Evolutionary conservation across 441 rosid genomes (phyloP), one percentile per base, ranked within the genome.

Genomic region (Mallotus repandus): DNA sequence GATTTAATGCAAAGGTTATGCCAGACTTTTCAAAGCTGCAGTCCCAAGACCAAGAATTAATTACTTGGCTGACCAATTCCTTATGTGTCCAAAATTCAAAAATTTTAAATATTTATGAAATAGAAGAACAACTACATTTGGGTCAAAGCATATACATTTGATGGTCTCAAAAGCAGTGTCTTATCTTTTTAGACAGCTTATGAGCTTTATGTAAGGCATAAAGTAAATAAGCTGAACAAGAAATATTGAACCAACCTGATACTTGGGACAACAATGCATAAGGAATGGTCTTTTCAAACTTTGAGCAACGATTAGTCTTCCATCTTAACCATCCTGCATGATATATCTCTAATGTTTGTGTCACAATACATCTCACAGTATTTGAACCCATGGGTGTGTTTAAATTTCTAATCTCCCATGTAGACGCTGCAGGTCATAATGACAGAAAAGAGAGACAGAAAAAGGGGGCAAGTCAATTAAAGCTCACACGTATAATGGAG

Each of bases 371-470:
- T 84, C 82, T 91, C 76, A 84, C 77, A 58, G 82, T 73, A 70
- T 77, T 87, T 58, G 94, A 82, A 80, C 94, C 96, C 87, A 78
- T 81, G 53, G 97, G 90, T 67, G 86, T 69, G 69, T 83, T 88
- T 76, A 96, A 76, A 80, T 78, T 81, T 81, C 89, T 87, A 63
- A 96, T 89, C 91, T 96, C 99, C 99, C 99, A 96, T 66, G 93
- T 87, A 66, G 98, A 94, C 73, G 99, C 99, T 96, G 78, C 76
- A 84, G 84, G 79, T 41, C 78, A 82, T 38, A 38, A 4, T 55
- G 73, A 60, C 50, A 66, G 19, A 70, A 76, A 41, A 64, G 41
- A 16, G 48, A 62, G 12, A 74, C 66, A 63, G 58, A 63, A 19
- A 71, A 70, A 78, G 29, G 60, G 41, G 50, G 29, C n/a, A 52